Evolutionary conservation across 805 yeast genomes (phyloP), one percentile per base, ranked within the genome.

Genomic region (Kazachstania viticola): DNA sequence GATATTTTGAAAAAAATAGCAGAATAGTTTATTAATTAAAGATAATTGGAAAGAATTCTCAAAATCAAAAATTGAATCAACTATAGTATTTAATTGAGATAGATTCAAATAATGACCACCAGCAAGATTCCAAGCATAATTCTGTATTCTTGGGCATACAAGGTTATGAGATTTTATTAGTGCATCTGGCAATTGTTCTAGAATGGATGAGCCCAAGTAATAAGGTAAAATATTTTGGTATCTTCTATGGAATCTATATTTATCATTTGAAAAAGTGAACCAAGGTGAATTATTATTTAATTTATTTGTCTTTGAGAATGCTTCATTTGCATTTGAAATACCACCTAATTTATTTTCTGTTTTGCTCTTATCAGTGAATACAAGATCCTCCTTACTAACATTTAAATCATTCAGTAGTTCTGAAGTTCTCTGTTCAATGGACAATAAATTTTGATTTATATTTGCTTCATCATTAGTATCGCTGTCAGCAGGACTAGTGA

Each of bases 81-180:
- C 22, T 8, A 8, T 19, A 19, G 7, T 19, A 19, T 19, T 19
- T 8, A 19, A 19, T 19, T 7, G 51, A 1, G 67, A 63, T 9
- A 68, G 69, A 24, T 36, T 38, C 14, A 72, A 38, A 44, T 70
- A 75, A 42, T 65, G 67, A 18, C 63, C 63, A 1, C 80, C 80
- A n/a, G 67, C 58, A 69, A 73, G 56, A 46, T 75, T 75, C 79
- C 80, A 75, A 12, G 78, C 79, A 42, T 70, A 75, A 31, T 63
- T 67, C 45, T 75, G 78, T n/a, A 64, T 56, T 28, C 79, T 50
- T 4, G 79, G 79, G n/a, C 67, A 38, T 9, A 52, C 43, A 11
- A 71, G 58, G 12, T 54, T 45, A 15, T 49, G 40, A 5, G 31
- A 13, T 29, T 54, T 51, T 34, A 55, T 51, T 13, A 60, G 58